These are phyloP conservation scores for Chrysosporium queenslandicum DNA, from an alignment of 2,329 filamentous ascomycete species.

Conservation along the genomic window DNA sequence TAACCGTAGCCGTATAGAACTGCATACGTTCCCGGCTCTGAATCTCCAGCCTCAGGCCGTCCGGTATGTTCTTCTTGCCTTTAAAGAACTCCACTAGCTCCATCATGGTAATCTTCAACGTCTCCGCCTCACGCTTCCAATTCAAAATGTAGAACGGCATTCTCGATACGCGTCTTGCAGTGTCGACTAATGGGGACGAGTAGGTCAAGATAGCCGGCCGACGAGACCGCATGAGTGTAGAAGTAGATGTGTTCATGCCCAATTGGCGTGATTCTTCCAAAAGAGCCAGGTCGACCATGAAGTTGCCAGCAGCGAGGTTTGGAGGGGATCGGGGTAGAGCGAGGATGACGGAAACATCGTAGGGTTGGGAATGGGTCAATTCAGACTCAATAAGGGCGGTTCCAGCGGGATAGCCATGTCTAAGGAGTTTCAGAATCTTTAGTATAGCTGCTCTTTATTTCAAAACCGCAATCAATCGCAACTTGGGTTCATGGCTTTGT, in stretches of 20 bases:
- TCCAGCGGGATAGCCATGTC: conserved; percentile 44
- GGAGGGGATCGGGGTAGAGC: conserved; percentile 65
- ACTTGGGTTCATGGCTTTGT: neutral
- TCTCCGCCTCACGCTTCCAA: conserved; percentile 53
- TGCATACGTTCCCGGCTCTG: conserved; percentile 61
- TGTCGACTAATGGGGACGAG: conserved; percentile 57
- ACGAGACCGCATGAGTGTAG: conserved; percentile 53
- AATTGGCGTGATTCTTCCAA: conserved; percentile 33
- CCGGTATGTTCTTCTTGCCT: conserved; percentile 45
- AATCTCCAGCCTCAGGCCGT: conserved; percentile 53
- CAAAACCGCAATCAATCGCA: neutral
- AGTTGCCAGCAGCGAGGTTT: conserved; percentile 75
- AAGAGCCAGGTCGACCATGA: conserved; percentile 78
- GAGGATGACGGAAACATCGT: conserved; percentile 70
- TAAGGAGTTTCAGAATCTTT: conserved; percentile 17
- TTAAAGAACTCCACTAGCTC: conserved; percentile 58
- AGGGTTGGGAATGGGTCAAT: conserved; percentile 63
- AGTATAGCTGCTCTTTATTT: neutral
- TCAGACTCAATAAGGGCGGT: conserved; percentile 41
- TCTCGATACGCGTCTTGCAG: conserved; percentile 50
- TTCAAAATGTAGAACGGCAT: conserved; percentile 62
- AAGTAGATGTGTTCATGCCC: conserved; percentile 24
- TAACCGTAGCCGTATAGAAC: conserved; percentile 60
- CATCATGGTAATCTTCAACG: conserved; percentile 58
- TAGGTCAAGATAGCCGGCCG: conserved; percentile 74